Base-by-base conservation (phyloP, 192 early-diverging fungal species). In the Rhizoclosmatium globosum region DNA sequence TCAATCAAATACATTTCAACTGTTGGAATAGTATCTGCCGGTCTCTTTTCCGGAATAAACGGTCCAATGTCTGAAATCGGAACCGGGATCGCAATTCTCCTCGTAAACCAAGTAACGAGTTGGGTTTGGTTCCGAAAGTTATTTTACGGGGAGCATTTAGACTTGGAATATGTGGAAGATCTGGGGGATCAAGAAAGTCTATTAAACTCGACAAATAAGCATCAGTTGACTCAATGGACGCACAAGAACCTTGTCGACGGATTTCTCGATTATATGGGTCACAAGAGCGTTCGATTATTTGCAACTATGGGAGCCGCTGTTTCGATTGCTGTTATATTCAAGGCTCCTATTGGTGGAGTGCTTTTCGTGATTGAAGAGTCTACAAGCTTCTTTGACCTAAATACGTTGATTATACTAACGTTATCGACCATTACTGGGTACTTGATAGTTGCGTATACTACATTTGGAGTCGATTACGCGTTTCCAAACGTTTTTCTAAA, bases 361-460 rank as follows among this genome's bases (percentile, higher is more conserved):
- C 43, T 84, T 56, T 84, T 84, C 57, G 75, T 79, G 15, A 46
- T 84, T 7, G 82, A 84, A 57, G 82, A 84, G 66, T 58, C 82
- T 2, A 72, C 79, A 15, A 64, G 56, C 23, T 84, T 78, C 66
- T 84, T 79, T 45, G 82, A 84, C 31, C 77, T 71, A 38, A 69
- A 41, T 23, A 45, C 79, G 15, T 42, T 84, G 23, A 61, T 73
- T 39, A 38, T 69, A 13, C 70, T 80, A 13, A 23, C 82, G 39
- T 81, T 82, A 47, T 45, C 64, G 15, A 84, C 82, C 44, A 78
- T 82, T 23, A 56, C 71, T 47, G 76, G 81, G 3, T 82, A 66
- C 53, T 7, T 84, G 74, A 23, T 84, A 17, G 68, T 84, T 53
- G 15, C 61, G 15, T 64, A 23, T 38, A 23, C 61, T 38, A 64